Evolutionary conservation across 1,139 yeast species (phyloP), one percentile per base, ranked within the genome.

Genomic region (Saccharomyces hybrid): DNA sequence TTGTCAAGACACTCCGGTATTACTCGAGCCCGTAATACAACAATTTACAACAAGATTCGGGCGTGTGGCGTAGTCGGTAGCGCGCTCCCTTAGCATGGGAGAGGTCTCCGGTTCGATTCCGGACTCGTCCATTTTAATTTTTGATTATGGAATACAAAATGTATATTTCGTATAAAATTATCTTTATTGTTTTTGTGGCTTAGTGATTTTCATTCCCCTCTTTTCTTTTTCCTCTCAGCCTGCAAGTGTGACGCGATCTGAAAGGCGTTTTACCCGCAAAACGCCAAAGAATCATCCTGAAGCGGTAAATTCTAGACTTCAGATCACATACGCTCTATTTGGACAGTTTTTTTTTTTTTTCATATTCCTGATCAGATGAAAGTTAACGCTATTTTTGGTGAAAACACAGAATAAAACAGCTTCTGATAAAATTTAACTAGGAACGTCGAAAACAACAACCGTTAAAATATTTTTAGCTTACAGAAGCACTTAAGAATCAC

Each of bases 1-100:
- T 19, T 19, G 19, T 19, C 19, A 19, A 19, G 19, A 19, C 19
- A 19, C 19, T 19, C 19, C 19, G 19, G 19, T 19, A 19, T 19
- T 19, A 19, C 19, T 19, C 19, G 19, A 19, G 19, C 19, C 19
- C 19, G 19, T 19, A 19, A 19, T 19, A 19, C 19, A 19, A 19
- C 19, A 19, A 19, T 19, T 19, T 19, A 19, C 23, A 23, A 23
- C 23, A 23, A 23, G 23, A 23, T 23, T 23, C 14, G 89, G 89
- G 89, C 88, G 88, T 83, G 88, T 84, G 88, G 89, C 89, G 88
- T 80, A 84, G 89, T 83, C 82, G 89, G 89, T 83, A 84, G 88
- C 88, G 89, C 88, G 88, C 81, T 81, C 86, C 83, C 88, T 83
- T 84, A 81, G 89, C 89, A 83, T 82, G 88, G 82, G 86, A 82